These are phyloP conservation scores for Pachysandra terminalis DNA, from an alignment of 164 flowering plant species.

Conservation along the genomic window DNA sequence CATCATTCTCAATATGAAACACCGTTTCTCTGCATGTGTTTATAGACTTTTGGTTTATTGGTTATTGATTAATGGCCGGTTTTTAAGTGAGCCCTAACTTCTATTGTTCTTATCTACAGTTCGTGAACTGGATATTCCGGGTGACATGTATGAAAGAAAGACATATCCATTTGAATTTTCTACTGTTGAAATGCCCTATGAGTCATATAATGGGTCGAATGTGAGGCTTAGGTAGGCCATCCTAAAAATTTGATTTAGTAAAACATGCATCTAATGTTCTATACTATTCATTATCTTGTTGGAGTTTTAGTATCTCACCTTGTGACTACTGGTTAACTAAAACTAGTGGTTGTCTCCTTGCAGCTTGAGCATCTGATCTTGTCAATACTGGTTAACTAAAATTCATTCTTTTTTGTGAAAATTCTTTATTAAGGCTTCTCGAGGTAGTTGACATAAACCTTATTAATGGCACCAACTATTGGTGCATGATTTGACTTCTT, in stretches of 20 bases:
- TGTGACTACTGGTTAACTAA: no score
- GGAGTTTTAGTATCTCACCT: no score
- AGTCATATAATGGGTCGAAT: constrained; percentile 89
- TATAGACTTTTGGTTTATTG: not conserved
- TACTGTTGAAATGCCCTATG: constrained; percentile 97
- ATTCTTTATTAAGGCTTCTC: no score
- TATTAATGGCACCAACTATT: no score
- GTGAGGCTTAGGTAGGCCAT: constrained; percentile 85
- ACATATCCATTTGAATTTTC: constrained; percentile 94
- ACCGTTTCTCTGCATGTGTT: not conserved
- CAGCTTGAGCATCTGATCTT: not conserved
- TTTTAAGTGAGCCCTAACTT: not conserved
- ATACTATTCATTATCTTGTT: no score
- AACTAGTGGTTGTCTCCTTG: not conserved
- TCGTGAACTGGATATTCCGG: constrained; percentile 96
- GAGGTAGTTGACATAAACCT: no score
- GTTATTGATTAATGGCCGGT: not conserved
- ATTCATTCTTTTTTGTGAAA: no score
- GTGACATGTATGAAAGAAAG: constrained; percentile 92
- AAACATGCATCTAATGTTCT: not conserved
- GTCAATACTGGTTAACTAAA: no score
- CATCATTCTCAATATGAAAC: constrained; percentile 4
- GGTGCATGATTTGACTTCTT: no score
- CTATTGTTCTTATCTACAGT: constrained; percentile 44
- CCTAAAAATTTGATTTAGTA: not conserved